Base-by-base conservation (phyloP, 1,139 yeast species). In the Yamadazyma kanchanaburiensis region DNA sequence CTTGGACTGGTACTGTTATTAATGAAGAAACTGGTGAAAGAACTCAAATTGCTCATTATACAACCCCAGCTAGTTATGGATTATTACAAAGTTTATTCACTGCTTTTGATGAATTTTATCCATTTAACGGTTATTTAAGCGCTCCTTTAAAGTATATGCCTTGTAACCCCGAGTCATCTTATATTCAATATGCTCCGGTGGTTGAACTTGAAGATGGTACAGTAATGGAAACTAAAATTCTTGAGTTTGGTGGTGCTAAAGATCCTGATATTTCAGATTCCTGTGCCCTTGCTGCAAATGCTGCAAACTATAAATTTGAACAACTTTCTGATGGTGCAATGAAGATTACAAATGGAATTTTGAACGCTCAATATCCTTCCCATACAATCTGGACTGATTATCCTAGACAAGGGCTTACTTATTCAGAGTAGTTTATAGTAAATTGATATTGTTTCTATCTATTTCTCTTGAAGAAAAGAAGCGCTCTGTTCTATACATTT, bases 1-100 rank as follows among this genome's bases (percentile, higher is more conserved):
- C 39, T 13, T 39, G 43, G 43, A 23, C 22, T 6, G 42, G 41
- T 3, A 25, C 16, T 15, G 9, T 38, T 8, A 27, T 31, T 23
- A 39, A 36, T 24, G 39, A 33, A 17, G 35, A 25, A 5, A 32
- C 41, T 17, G 36, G 36, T 5, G 32, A 32, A 15, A 20, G 14
- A 10, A 13, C 24, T 12, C 9, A 17, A 9, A 26, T 40, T 21
- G 44, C 37, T 12, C 21, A 28, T 11, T 40, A 34, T 21, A 28
- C 31, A 5, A 40, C 44, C 14, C 44, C 44, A 6, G 14, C 22
- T 21, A 16, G 20, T 1, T 40, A 28, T 16, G 44, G 42, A 8
- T 24, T 34, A 5, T 26, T 40, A 4, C 4, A 18, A 9, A 19
- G 17, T 5, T 3, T n/a, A 4, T 12, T 15, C 14, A 8, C 10